phyloP scores from a whole-genome alignment of 1,284 basidiomycete genomes.

The Leccinum pachyderme region DNA sequence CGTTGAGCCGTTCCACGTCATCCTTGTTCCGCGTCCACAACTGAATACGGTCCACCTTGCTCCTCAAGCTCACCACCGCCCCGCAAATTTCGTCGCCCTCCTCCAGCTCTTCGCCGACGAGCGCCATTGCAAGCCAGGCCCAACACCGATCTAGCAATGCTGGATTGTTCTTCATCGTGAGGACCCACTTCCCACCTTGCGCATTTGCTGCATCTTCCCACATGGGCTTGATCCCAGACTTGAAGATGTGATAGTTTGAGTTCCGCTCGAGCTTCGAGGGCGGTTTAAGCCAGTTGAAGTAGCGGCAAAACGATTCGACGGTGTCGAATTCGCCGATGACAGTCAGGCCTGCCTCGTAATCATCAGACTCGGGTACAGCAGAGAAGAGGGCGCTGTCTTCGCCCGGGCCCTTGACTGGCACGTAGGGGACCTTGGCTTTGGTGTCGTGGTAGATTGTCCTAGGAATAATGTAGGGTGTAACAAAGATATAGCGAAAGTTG shows the following conservation, averaged over 20 bases:
- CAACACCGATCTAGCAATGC: constrained; percentile 82
- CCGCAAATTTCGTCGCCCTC: constrained; percentile 86
- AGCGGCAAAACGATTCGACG: constrained; percentile 89
- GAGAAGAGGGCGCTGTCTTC: constrained; percentile 33
- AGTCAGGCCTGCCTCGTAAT: constrained; percentile 76
- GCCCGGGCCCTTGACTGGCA: constrained; percentile 35
- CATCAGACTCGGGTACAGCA: constrained; percentile 51
- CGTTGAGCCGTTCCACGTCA: constrained; percentile 80
- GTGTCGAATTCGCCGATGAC: constrained; percentile 81
- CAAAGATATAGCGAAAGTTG: constrained; percentile 26
- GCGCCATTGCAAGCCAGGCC: constrained; percentile 87
- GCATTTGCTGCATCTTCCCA: constrained; percentile 95
- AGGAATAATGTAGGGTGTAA: background rate
- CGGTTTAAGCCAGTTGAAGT: constrained; percentile 92
- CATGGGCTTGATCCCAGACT: constrained; percentile 89
- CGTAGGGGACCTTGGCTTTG: constrained; percentile 68
- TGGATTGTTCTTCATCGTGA: constrained; percentile 86
- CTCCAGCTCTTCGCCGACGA: constrained; percentile 90
- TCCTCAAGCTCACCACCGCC: constrained; percentile 84
- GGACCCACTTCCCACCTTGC: constrained; percentile 90
- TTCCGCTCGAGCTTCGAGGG: constrained; percentile 86
- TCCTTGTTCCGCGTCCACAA: constrained; percentile 84
- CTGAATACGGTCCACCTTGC: constrained; percentile 88
- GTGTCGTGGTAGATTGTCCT: constrained; percentile 89
- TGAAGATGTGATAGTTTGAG: constrained; percentile 94